Evolutionary conservation across 1,284 basidiomycete species (phyloP).

Genomic region (Microbotryum violaceum): DNA sequence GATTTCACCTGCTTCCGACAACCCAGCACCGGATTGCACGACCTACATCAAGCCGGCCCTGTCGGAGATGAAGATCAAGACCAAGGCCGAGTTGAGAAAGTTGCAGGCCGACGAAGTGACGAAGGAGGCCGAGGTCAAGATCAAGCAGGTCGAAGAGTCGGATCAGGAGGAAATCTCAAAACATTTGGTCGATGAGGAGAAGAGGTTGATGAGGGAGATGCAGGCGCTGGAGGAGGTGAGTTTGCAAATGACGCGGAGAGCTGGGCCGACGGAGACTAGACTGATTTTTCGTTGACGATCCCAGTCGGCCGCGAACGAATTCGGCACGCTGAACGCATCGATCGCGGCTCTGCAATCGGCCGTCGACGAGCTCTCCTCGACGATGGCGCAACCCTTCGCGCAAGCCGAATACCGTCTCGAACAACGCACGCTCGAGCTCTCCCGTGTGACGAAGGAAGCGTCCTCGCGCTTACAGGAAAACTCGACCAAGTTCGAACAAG

Average conservation of each 20-base stretch:
- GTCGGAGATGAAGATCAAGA: constrained; percentile 20
- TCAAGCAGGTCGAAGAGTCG: background rate
- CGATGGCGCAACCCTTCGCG: constrained; percentile 14
- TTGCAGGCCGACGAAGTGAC: constrained; percentile 10
- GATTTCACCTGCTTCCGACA: constrained; percentile 30
- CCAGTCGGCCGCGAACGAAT: constrained; percentile 18
- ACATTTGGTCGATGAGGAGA: constrained; percentile 14
- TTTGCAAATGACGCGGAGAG: background rate
- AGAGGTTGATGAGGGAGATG: constrained; percentile 13
- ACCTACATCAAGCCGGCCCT: constrained; percentile 33
- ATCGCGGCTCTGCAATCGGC: constrained; percentile 21
- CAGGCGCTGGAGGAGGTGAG: constrained; percentile 33
- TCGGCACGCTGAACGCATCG: constrained; percentile 17
- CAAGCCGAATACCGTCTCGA: constrained; percentile 24
- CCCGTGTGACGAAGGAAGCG: too few relatives aligned
- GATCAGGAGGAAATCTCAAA: background rate
- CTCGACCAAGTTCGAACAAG: too few relatives aligned
- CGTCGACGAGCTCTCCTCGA: constrained; percentile 17
- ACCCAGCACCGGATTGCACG: constrained; percentile 33
- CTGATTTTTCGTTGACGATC: too few relatives aligned
- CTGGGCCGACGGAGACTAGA: too few relatives aligned
- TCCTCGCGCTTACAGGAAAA: too few relatives aligned
- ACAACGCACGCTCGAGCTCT: constrained; percentile 17
- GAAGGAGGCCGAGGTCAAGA: constrained; percentile 19
- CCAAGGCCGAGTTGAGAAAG: constrained; percentile 14